Evolutionary conservation across 441 rosid species (phyloP), one percentile per base, ranked within the genome.

Genomic region (Biscutella laevigata): DNA sequence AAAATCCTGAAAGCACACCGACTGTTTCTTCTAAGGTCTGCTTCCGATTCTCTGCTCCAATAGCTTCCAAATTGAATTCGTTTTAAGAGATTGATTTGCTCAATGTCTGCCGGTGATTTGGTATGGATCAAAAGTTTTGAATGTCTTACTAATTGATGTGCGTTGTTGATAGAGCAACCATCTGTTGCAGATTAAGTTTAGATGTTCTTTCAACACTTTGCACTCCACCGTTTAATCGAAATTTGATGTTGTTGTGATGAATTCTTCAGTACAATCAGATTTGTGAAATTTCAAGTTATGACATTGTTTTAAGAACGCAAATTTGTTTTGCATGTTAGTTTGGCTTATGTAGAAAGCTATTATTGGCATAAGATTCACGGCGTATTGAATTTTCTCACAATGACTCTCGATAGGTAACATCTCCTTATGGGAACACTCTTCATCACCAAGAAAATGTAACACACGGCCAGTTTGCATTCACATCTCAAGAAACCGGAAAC

Each of bases 391-490:
- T 38, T 27, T 22, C 25, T 45, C 0, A n/a, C 57, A 35, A 27
- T 35, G 32, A 30, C 16, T 48, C 40, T 46, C 48, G 54, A 45
- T 53, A 89, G 95, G 97, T 86, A 22, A 86, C 97, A 25, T 84
- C 95, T 8, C 95, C 95, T 12, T 84, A 57, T 57, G 95, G 95
- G 51, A 79, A 80, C 76, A 80, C 74, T 70, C 85, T 86, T 66
- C 82, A 86, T 72, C 78, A 79, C 26, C 68, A 45, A 55, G 88
- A 82, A 27, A 89, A 86, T 68, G 82, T 70, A 41, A 86, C 86
- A 29, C 74, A 77, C 6, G 88, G 94, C 21, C 81, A 73, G 42
- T 89, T 86, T 80, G 95, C 97, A n/a, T 89, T 89, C 43, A 89
- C 94, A 15, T 74, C 94, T 33, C 38, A 69, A 11, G 95, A 86